Evolutionary conservation across 2,329 filamentous ascomycete genomes (phyloP).

Genomic region (Penicillium sp.): DNA sequence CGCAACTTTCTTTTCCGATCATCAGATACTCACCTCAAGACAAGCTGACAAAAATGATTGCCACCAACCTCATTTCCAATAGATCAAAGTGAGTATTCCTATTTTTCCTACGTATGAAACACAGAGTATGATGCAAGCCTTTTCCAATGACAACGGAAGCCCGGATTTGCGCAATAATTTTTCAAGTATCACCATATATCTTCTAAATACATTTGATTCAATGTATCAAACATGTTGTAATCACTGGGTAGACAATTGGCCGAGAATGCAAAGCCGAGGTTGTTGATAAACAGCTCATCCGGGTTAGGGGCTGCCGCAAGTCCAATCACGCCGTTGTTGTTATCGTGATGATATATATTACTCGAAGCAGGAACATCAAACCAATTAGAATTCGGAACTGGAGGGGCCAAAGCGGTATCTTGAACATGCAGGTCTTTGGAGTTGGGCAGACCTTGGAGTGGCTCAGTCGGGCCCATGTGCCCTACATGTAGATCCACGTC

Average conservation of each 20-base stretch:
- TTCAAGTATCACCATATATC: conserved; percentile 17
- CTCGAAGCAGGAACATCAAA: not conserved
- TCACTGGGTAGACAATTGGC: conserved; percentile 21
- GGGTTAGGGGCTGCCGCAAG: conserved; percentile 2
- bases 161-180: not conserved
- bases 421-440: not conserved
- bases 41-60: no score
- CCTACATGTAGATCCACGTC: not conserved
- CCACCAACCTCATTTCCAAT: no score
- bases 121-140: no score
- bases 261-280: conserved; percentile 22
- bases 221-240: conserved; percentile 26
- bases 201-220: conserved; percentile 25
- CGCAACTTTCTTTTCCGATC: no score
- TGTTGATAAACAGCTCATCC: conserved; percentile 18
- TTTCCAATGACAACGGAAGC: no score
- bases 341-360: not conserved
- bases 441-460: not conserved
- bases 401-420: not conserved
- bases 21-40: no score
- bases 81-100: no score
- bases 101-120: no score
- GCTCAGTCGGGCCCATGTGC: not conserved
- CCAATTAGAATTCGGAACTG: not conserved
- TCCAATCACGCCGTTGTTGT: not conserved